A percentile compares a stretch with the other conserved stretches of the same genome.
Evolutionary conservation across 116 monocot species (phyloP).

Genomic region (Dioscorea cayenensis): DNA sequence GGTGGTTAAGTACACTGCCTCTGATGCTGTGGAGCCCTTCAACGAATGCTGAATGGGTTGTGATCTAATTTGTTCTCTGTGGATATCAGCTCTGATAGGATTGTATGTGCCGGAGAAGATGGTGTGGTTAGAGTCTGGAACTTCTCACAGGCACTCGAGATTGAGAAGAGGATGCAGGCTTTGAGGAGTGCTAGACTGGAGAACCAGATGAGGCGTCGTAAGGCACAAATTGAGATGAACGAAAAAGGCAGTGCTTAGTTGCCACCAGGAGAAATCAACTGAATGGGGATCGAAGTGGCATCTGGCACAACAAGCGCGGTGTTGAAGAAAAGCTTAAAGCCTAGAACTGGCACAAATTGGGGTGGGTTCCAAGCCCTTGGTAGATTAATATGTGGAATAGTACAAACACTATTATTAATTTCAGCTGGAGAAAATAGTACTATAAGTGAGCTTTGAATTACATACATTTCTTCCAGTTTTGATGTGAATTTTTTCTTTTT

Average conservation of each 20-base stretch:
- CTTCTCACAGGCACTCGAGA: slow-evolving; percentile 82
- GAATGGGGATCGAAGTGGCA: slow-evolving; percentile 40
- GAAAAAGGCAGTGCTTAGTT: slow-evolving; percentile 37
- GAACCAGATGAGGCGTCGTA: slow-evolving; percentile 76
- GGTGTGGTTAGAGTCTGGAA: slow-evolving; percentile 82
- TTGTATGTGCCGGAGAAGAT: slow-evolving; percentile 85
- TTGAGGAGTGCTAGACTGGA: slow-evolving; percentile 50
- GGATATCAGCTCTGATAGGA: slow-evolving; percentile 66
- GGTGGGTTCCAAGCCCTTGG: no score
- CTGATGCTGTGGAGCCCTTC: slow-evolving; percentile 59
- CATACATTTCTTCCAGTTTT: no score
- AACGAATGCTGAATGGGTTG: slow-evolving; percentile 85
- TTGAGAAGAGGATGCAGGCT: slow-evolving; percentile 65
- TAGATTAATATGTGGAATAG: no score
- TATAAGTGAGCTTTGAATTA: no score
- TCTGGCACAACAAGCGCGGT: slow-evolving; percentile 59
- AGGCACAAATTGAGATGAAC: slow-evolving; percentile 65
- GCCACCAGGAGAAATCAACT: slow-evolving; percentile 50
- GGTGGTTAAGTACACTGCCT: background rate
- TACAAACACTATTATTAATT: no score
- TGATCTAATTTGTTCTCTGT: slow-evolving; percentile 63
- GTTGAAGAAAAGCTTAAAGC: slow-evolving; percentile 44
- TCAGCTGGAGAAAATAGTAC: no score
- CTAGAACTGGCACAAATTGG: slow-evolving; percentile 10
- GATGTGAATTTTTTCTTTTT: no score